Conservation (phyloP, 306 rosid genomes). For the Corylus americana region DNA sequence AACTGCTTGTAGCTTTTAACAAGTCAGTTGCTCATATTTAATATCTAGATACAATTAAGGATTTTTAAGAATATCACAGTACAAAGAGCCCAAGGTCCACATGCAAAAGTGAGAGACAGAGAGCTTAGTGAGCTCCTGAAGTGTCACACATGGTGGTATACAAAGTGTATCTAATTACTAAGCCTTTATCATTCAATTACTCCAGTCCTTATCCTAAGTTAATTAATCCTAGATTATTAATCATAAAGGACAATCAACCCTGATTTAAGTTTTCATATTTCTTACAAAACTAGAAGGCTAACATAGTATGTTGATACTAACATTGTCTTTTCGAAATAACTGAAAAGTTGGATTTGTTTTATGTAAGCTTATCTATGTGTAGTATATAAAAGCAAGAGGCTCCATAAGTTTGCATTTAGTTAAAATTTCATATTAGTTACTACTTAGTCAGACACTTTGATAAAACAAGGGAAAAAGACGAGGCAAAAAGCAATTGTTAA, state of each 20-base stretch:
- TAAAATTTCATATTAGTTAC: neutral
- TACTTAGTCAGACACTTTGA: too few species aligned
- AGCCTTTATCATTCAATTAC: neutral
- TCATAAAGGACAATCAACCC: constrained; percentile 6
- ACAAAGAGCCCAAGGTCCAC: neutral
- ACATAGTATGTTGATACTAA: too few species aligned
- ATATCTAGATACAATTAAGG: constrained; percentile 6
- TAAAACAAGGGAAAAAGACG: neutral
- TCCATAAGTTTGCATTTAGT: neutral
- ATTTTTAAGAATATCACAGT: constrained; percentile 2
- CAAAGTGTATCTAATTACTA: neutral
- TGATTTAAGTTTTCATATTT: neutral
- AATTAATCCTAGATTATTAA: neutral
- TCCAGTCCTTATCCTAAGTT: neutral
- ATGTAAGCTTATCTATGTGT: neutral
- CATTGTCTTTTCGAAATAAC: too few species aligned
- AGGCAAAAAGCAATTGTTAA: neutral
- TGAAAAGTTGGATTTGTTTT: too few species aligned
- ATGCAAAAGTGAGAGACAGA: neutral
- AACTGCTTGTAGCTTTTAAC: neutral
- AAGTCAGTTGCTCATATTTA: neutral
- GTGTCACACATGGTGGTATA: neutral
- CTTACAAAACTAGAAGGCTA: constrained; percentile 12
- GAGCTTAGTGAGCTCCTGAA: constrained; percentile 11
- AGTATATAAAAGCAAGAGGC: constrained; percentile 9